Evolutionary conservation across 345 rosid genomes (phyloP).

Genomic region (Carallia brachiata): DNA sequence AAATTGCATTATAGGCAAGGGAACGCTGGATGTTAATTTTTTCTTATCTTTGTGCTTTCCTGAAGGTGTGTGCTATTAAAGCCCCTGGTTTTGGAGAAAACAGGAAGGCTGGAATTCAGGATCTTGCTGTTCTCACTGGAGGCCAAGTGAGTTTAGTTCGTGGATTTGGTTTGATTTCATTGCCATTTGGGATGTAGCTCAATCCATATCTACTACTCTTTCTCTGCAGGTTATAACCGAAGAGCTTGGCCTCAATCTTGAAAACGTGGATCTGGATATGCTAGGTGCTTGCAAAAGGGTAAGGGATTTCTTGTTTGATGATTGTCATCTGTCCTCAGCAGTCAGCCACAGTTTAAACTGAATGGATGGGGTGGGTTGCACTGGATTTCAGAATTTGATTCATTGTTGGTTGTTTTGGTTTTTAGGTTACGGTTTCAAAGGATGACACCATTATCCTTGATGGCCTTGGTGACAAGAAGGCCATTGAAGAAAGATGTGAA

Average conservation of each 20-base stretch:
- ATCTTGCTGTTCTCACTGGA: slow-evolving; percentile 89
- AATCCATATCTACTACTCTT: too few relatives aligned
- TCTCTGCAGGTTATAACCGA: slow-evolving; percentile 72
- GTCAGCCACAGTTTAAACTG: not conserved
- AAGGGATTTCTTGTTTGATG: not conserved
- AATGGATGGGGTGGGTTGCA: not conserved
- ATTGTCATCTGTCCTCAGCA: not conserved
- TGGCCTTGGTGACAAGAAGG: slow-evolving; percentile 89
- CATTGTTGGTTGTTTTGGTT: slow-evolving; percentile 2
- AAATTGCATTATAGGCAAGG: too few relatives aligned
- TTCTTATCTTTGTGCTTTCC: not conserved
- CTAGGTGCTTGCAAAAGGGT: slow-evolving; percentile 96
- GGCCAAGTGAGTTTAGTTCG: slow-evolving; percentile 56
- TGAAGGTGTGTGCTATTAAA: slow-evolving; percentile 86
- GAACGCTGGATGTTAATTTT: too few relatives aligned
- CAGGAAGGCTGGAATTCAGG: slow-evolving; percentile 77
- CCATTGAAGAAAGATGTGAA: slow-evolving; percentile 85
- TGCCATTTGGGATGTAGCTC: too few relatives aligned
- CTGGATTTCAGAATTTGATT: not conserved
- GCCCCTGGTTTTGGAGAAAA: slow-evolving; percentile 99
- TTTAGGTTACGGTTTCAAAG: slow-evolving; percentile 76
- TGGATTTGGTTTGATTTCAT: too few relatives aligned
- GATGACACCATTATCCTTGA: slow-evolving; percentile 89
- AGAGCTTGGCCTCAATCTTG: slow-evolving; percentile 93
- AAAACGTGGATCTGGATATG: slow-evolving; percentile 76